Evolutionary conservation across 139 green algal genomes (phyloP).

Genomic region (Astrephomene gubernaculifera): DNA sequence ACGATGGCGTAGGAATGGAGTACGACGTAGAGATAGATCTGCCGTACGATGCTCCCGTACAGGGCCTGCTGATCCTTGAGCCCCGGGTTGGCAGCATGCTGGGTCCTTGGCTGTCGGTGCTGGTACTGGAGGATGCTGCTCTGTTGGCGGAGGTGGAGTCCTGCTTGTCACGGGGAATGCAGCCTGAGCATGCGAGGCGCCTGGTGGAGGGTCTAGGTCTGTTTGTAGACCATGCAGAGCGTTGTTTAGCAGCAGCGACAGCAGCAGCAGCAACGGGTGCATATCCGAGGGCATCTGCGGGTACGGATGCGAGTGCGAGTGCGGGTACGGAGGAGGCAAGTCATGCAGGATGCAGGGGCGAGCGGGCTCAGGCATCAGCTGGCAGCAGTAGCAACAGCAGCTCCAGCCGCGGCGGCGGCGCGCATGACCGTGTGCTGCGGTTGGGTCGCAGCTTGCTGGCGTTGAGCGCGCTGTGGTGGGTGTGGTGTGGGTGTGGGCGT

Average conservation of each 20-base stretch:
- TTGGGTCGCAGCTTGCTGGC: slow-evolving; percentile 22
- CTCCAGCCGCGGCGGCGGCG: background rate
- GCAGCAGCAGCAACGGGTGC: background rate
- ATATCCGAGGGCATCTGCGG: background rate
- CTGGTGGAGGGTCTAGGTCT: slow-evolving; percentile 6
- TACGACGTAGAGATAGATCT: slow-evolving; percentile 33
- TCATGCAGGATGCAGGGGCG: background rate
- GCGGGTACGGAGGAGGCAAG: background rate
- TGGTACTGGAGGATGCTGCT: slow-evolving; percentile 28
- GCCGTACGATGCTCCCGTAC: background rate
- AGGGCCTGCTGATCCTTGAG: slow-evolving; percentile 41
- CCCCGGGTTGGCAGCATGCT: slow-evolving; percentile 22
- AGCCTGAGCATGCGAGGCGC: background rate
- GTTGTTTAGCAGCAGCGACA: background rate
- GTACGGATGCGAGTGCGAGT: background rate
- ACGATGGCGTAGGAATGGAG: no score
- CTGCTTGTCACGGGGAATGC: background rate
- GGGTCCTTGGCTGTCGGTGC: slow-evolving; percentile 22
- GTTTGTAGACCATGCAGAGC: slow-evolving; percentile 40
- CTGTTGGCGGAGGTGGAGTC: slow-evolving; percentile 2
- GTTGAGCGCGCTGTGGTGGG: slow-evolving; percentile 6
- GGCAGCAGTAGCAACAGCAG: background rate
- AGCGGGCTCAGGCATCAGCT: background rate
- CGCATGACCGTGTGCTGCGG: slow-evolving; percentile 10
- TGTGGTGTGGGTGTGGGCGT: no score